These are phyloP conservation scores for Fraxinus quadrangulata DNA, from an alignment of 257 asterid species.

Conservation along the genomic window DNA sequence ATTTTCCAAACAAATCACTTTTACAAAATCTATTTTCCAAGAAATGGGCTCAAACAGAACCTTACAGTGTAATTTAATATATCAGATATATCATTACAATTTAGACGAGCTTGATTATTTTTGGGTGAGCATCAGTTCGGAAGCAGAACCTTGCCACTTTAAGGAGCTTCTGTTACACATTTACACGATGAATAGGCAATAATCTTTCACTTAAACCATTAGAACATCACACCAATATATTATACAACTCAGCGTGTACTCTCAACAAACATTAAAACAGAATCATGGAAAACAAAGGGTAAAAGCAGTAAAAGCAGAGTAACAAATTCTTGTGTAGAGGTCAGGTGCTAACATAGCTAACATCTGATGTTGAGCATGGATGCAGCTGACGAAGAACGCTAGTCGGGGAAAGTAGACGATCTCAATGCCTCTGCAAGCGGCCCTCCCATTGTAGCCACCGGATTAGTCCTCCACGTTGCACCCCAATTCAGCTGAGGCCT, in stretches of 20 bases:
- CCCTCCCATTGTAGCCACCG: constrained; percentile 63
- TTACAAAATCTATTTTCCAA: no score
- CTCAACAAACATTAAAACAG: background rate
- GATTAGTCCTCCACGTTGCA: constrained; percentile 45
- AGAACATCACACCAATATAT: no score
- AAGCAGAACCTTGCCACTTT: no score
- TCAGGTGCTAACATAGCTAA: constrained; percentile 50
- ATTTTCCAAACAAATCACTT: no score
- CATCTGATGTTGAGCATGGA: constrained; percentile 34
- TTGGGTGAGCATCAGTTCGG: no score
- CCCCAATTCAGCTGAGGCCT: constrained; percentile 44
- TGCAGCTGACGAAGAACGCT: constrained; percentile 42
- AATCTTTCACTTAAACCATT: no score
- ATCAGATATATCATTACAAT: no score
- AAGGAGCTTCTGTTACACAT: no score
- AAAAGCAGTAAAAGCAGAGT: background rate
- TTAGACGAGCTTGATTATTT: no score
- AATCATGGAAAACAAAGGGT: background rate
- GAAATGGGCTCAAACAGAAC: no score
- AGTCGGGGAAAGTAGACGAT: constrained; percentile 58
- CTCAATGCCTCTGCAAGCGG: constrained; percentile 90
- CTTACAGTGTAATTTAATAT: no score
- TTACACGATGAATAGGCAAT: no score
- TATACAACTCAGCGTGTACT: background rate
- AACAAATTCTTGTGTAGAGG: background rate